Base-by-base conservation (phyloP, 805 yeast species). In the Hagleromyces aurorensis region DNA sequence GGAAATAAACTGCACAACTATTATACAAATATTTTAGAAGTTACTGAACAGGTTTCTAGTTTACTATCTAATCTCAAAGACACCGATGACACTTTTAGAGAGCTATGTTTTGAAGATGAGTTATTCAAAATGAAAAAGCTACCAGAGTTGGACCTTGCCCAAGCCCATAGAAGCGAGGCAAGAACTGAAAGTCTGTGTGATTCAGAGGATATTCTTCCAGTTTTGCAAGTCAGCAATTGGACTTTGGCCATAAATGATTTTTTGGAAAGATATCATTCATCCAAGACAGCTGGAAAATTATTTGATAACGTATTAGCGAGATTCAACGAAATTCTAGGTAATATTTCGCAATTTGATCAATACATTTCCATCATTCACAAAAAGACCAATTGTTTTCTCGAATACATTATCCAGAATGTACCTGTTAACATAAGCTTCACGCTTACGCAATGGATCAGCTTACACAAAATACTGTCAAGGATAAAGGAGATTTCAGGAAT, bases 41-140 rank as follows among this genome's bases (percentile, higher is more conserved):
- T 52, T 6, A 52, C 56, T 3, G 40, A 40, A 23, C 36, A 36
- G 5, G 48, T 52, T 6, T 33, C 33, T 6, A 13, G 14, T 3
- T 22, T 55, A 25, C 32, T 37, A 23, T 30, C 22, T 18, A 29
- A 32, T 1, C 25, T 52, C 28, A 44, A 40, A 21, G 30, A 11
- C 3, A 36, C 40, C 2, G 57, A 55, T 23, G 25, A 33, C 2
- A 34, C 43, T 6, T 45, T 55, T 21, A 41, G 45, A 40, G 46
- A 45, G 4, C 34, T 55, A n/a, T 55, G 60, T 32, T 55, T 55
- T 24, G 37, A 48, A 25, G 60, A 55, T 34, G 39, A 42, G 11
- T 7, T 19, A 7, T 49, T 30, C 33, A 44, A 43, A 20, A 26
- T 52, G 13, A 37, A 34, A 9, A 47, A 42, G 26, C 17, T 50